A percentile compares a stretch with the other conserved stretches of the same genome.
Evolutionary conservation across 306 rosid species (phyloP).

Genomic region (Acmispon strigosus): DNA sequence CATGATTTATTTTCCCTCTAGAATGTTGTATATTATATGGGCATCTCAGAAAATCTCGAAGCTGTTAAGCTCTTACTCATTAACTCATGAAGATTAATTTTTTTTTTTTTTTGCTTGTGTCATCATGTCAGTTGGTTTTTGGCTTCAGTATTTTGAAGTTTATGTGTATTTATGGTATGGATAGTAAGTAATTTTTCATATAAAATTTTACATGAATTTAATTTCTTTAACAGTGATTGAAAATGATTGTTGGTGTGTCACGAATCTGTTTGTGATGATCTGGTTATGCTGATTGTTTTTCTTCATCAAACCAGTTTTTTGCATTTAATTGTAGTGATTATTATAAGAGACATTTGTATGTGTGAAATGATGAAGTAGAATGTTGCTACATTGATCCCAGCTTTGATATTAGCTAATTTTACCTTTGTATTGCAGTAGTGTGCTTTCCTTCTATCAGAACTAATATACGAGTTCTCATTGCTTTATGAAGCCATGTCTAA

Average conservation of each 20-base stretch:
- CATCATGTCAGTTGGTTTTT: background rate
- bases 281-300: conserved; percentile 4
- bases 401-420: background rate
- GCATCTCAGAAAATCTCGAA: background rate
- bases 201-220: background rate
- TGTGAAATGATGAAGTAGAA: background rate
- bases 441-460: background rate
- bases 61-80: background rate
- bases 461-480: background rate
- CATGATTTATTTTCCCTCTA: background rate
- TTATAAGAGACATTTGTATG: background rate
- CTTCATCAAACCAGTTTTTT: background rate
- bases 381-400: background rate
- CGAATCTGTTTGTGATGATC: conserved; percentile 3
- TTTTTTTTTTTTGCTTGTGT: background rate
- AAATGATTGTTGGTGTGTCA: background rate
- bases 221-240: background rate
- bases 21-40: background rate
- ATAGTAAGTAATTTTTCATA: background rate
- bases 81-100: background rate
- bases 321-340: background rate
- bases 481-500: background rate
- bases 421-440: background rate
- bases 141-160: background rate
- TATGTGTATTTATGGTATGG: background rate